phyloP scores from a whole-genome alignment of 192 early-diverging fungal species.

The Podila horticola region DNA sequence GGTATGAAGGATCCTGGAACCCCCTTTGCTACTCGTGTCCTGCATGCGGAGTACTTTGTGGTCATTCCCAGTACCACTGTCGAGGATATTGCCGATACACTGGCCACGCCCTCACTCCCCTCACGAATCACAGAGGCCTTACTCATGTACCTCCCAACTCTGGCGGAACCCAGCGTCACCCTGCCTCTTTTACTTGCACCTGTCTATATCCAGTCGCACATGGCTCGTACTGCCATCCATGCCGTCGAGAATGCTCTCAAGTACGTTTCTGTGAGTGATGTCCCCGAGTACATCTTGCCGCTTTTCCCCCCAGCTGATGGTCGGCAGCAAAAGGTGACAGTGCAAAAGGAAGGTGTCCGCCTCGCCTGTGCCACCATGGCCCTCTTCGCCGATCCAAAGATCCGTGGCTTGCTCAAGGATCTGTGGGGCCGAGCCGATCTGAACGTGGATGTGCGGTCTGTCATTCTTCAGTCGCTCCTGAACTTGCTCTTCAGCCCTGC shows the following conservation, averaged over 20 bases:
- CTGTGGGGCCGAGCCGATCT: slow-evolving; percentile 19
- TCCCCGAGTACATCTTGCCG: slow-evolving; percentile 37
- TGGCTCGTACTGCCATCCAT: slow-evolving; percentile 45
- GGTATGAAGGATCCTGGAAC: slow-evolving; percentile 31
- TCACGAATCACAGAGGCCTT: slow-evolving; percentile 33
- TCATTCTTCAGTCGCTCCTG: slow-evolving; percentile 28
- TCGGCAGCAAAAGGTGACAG: slow-evolving; percentile 41
- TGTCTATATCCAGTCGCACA: slow-evolving; percentile 37
- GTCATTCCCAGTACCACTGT: slow-evolving; percentile 33
- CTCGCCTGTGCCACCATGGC: slow-evolving; percentile 24
- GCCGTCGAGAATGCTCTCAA: slow-evolving; percentile 49
- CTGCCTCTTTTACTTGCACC: slow-evolving; percentile 33
- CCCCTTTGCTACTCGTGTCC: slow-evolving; percentile 28
- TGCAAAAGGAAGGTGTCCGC: slow-evolving; percentile 45
- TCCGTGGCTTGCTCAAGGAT: slow-evolving; percentile 21
- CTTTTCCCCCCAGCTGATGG: slow-evolving; percentile 24
- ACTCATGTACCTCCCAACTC: slow-evolving; percentile 39
- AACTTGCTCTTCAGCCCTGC: slow-evolving; percentile 21
- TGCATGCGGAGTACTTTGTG: slow-evolving; percentile 36
- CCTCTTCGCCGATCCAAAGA: slow-evolving; percentile 13
- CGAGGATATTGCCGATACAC: slow-evolving; percentile 31
- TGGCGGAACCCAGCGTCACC: slow-evolving; percentile 29
- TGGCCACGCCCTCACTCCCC: slow-evolving; percentile 35
- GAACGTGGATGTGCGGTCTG: slow-evolving; percentile 23
- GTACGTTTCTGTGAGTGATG: slow-evolving; percentile 8